Evolutionary conservation across 2,329 filamentous ascomycete genomes (phyloP).

Genomic region (Knufia fluminis): DNA sequence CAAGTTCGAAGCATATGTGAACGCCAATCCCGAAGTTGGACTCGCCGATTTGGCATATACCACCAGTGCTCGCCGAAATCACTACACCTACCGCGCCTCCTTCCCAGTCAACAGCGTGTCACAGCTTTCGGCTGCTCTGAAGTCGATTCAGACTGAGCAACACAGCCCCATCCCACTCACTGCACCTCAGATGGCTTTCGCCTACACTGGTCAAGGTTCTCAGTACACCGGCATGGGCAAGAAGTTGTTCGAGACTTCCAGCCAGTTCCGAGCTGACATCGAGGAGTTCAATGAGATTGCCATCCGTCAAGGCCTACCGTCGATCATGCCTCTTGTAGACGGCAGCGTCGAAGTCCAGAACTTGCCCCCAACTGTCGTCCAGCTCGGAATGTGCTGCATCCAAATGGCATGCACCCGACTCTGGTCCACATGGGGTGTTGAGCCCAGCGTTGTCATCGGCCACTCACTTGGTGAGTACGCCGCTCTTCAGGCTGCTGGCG

Average conservation of each 20-base stretch:
- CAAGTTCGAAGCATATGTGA: slow-evolving; percentile 46
- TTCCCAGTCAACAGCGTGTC: slow-evolving; percentile 25
- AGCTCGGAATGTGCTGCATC: slow-evolving; percentile 32
- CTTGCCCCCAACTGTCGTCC: slow-evolving; percentile 26
- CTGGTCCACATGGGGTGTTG: slow-evolving; percentile 30
- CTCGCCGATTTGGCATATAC: slow-evolving; percentile 56
- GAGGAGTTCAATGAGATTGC: slow-evolving; percentile 27
- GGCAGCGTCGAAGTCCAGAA: slow-evolving; percentile 26
- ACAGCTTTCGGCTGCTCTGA: slow-evolving; percentile 26
- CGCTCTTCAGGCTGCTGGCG: slow-evolving; percentile 32
- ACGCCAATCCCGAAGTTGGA: slow-evolving; percentile 42
- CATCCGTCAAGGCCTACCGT: slow-evolving; percentile 29
- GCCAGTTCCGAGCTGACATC: slow-evolving; percentile 27
- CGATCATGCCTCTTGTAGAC: slow-evolving; percentile 30
- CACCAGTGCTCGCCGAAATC: slow-evolving; percentile 49
- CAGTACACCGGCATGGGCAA: slow-evolving; percentile 31
- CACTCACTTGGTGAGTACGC: slow-evolving; percentile 37
- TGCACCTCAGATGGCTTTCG: slow-evolving; percentile 27
- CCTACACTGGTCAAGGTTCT: slow-evolving; percentile 34
- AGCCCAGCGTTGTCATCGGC: slow-evolving; percentile 32
- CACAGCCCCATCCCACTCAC: slow-evolving; percentile 26
- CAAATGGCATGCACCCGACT: slow-evolving; percentile 32
- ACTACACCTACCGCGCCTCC: slow-evolving; percentile 33
- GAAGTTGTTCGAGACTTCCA: slow-evolving; percentile 27
- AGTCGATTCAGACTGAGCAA: slow-evolving; percentile 20